These are phyloP conservation scores for Suhomyces bokatorum DNA, from an alignment of 1,139 yeast genomes.

Conservation along the genomic window DNA sequence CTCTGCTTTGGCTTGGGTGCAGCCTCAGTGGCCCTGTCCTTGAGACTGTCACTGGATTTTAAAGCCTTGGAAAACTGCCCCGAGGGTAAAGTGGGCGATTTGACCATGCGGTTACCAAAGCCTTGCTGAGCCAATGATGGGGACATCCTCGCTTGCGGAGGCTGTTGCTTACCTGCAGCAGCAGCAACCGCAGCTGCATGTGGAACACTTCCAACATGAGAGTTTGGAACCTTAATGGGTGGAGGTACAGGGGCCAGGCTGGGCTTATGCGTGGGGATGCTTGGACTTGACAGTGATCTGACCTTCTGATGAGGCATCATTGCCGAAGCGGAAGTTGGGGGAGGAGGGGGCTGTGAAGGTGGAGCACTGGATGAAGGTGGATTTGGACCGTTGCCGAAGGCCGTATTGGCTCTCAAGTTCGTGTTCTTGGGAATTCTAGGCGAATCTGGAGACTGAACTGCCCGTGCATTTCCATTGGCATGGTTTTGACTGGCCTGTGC, in stretches of 20 bases:
- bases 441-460: constrained; percentile 9
- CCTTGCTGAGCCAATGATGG: constrained; percentile 8
- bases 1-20: neutral
- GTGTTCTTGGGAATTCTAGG: constrained; percentile 9
- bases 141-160: constrained; percentile 6
- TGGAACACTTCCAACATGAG: constrained; percentile 8
- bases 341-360: neutral
- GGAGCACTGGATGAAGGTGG: constrained; percentile 1
- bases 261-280: constrained; percentile 3
- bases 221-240: neutral
- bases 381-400: constrained; percentile 5
- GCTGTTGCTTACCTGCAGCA: constrained; percentile 14
- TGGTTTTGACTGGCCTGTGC: neutral
- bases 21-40: neutral
- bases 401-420: constrained; percentile 12
- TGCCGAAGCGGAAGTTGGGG: neutral
- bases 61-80: constrained; percentile 6
- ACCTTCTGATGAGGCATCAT: constrained; percentile 1
- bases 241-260: neutral
- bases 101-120: constrained; percentile 3
- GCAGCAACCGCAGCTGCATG: constrained; percentile 21
- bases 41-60: neutral
- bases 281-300: constrained; percentile 3
- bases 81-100: constrained; percentile 12
- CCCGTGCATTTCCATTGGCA: neutral